Evolutionary conservation across 23 red algal genomes (phyloP), one percentile per base, ranked within the genome.

Genomic region (Gracilaria gracilis): DNA sequence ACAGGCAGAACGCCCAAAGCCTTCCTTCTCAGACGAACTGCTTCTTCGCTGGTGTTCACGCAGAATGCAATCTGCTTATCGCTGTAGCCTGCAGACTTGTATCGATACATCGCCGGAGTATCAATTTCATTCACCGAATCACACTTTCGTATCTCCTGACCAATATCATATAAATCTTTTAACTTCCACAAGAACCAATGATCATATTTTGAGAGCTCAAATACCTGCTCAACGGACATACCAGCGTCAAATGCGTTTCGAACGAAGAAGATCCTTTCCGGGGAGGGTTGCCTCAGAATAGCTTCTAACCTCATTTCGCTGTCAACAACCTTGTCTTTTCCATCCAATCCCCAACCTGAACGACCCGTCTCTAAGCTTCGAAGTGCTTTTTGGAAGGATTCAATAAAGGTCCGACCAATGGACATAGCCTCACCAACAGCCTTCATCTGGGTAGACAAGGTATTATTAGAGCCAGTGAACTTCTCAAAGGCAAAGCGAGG

Each of bases 401-500:
- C 97, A 33, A 93, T 64, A 48, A 96, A 99, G 25, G 91, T 96
- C 29, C 97, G 86, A 57, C 97, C 97, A 69, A 99, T 96, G 19
- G 97, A 91, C 97, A 99, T 99, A 37, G 91, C 94, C 81, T 99
- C 97, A 16, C 97, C 97, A 42, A 99, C 97, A 37, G 97, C 88
- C 31, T 91, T 59, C 97, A 99, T 99, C 61, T 99, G 97, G 20
- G 97, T 99, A 0, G 84, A 95, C 6, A 99, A 80, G 9, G 89
- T 88, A 61, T 96, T 61, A 15, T 38, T 82, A 2, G 90, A 72
- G n/a, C 97, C 97, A 38, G 67, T 89, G 64, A 99, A 99, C 88
- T 99, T 99, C 83, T 99, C 97, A 94, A 99, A 99, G 4, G 97
- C 91, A 54, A 99, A 99, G 19, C 97, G 75, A 44, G 97, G 97